Evolutionary conservation across 371 early-diverging fungal species (phyloP).

Genomic region (Mucor piriformis): DNA sequence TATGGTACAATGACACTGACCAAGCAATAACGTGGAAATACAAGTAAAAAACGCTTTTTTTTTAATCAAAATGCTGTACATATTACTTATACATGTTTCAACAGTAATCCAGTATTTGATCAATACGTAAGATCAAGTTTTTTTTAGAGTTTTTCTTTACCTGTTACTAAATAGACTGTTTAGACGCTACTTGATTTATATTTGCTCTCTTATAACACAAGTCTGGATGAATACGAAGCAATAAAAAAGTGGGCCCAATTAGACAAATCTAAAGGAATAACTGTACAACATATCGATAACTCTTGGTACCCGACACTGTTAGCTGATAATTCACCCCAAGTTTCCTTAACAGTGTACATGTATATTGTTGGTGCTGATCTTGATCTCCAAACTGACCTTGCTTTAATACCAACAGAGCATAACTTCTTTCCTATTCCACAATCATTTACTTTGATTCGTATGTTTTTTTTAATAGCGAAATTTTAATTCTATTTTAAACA

Average conservation of each 20-base stretch:
- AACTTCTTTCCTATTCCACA: slow-evolving; percentile 36
- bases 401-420: slow-evolving; percentile 27
- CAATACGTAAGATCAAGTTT: slow-evolving; percentile 20
- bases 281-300: slow-evolving; percentile 38
- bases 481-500: slow-evolving; percentile 9
- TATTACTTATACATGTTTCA: background rate
- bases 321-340: slow-evolving; percentile 25
- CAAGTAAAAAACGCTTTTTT: slow-evolving; percentile 29
- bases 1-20: slow-evolving; percentile 45
- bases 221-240: slow-evolving; percentile 12
- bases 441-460: slow-evolving; percentile 42
- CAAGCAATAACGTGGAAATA: slow-evolving; percentile 52
- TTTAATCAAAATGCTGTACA: background rate
- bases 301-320: slow-evolving; percentile 35
- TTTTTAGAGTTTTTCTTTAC: background rate
- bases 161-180: background rate
- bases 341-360: slow-evolving; percentile 34
- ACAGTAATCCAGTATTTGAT: slow-evolving; percentile 32
- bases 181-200: slow-evolving; percentile 35
- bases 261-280: slow-evolving; percentile 24
- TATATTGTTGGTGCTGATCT: slow-evolving; percentile 31
- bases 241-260: slow-evolving; percentile 30
- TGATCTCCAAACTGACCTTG: slow-evolving; percentile 33
- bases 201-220: slow-evolving; percentile 23
- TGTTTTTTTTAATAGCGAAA: slow-evolving; percentile 4